phyloP scores from a whole-genome alignment of 345 rosid species.

The Citrus glauca region DNA sequence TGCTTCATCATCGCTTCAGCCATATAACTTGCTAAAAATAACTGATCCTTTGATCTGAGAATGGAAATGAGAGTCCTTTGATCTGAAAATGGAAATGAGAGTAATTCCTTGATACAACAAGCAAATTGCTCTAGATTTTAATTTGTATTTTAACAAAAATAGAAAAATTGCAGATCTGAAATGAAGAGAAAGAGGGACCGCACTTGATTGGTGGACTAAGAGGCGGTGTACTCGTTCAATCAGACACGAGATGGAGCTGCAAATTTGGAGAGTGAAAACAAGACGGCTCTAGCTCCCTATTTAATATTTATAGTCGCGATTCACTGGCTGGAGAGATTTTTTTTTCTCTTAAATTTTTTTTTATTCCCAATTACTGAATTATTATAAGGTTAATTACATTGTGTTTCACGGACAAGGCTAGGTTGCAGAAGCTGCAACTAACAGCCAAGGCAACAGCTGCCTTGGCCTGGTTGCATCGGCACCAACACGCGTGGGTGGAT shows the following conservation, averaged over 20 bases:
- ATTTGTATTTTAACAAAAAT: background rate
- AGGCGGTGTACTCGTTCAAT: conserved; percentile 3
- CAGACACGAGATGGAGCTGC: background rate
- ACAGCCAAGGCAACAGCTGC: no score
- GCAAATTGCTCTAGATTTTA: background rate
- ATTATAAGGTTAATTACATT: no score
- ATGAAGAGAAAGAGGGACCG: background rate
- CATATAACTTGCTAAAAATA: background rate
- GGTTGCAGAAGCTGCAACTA: no score
- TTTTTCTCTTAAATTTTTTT: no score
- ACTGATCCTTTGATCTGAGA: background rate
- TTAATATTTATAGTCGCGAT: background rate
- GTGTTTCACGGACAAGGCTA: no score
- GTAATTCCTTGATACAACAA: background rate
- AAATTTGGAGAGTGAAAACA: background rate
- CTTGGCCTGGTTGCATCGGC: no score
- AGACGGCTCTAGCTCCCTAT: background rate
- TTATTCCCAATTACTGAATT: no score
- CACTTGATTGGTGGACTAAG: background rate
- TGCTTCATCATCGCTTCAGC: background rate
- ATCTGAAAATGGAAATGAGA: background rate
- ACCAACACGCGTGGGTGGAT: no score
- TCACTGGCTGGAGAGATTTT: no score
- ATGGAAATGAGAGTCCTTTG: background rate
- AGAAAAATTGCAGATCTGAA: background rate